A percentile compares a stretch with the other conserved stretches of the same genome.
Evolutionary conservation across 2,329 filamentous ascomycete genomes (phyloP).

Genomic region (Alternaria ethzedia): DNA sequence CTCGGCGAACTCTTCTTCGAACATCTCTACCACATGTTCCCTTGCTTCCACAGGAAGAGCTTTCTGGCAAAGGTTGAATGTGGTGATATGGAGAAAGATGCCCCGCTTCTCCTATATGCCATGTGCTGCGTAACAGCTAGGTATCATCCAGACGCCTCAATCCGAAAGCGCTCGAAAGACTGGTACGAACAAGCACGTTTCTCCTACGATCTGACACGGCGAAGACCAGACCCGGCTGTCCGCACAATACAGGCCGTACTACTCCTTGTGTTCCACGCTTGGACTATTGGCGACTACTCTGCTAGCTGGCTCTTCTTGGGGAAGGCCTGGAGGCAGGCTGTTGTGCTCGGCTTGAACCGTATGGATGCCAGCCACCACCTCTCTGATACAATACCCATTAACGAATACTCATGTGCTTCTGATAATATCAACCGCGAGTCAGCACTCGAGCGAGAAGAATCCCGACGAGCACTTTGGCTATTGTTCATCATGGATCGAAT

Average conservation of each 20-base stretch:
- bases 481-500: slow-evolving; percentile 39
- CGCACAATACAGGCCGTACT: slow-evolving; percentile 36
- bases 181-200: slow-evolving; percentile 43
- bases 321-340: slow-evolving; percentile 43
- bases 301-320: slow-evolving; percentile 38
- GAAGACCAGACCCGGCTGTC: slow-evolving; percentile 24
- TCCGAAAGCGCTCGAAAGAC: slow-evolving; percentile 23
- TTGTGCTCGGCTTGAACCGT: slow-evolving; percentile 35
- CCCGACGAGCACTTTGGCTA: slow-evolving; percentile 38
- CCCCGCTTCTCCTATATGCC: slow-evolving; percentile 32
- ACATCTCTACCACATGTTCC: slow-evolving; percentile 28
- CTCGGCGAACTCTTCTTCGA: slow-evolving; percentile 36
- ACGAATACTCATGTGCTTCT: not conserved
- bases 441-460: slow-evolving; percentile 35
- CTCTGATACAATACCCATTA: not conserved
- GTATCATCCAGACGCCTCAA: slow-evolving; percentile 27
- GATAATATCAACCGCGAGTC: slow-evolving; percentile 9
- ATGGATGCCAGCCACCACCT: slow-evolving; percentile 28
- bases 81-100: slow-evolving; percentile 22
- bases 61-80: slow-evolving; percentile 23
- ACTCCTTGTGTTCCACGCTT: slow-evolving; percentile 31
- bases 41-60: slow-evolving; percentile 36
- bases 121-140: slow-evolving; percentile 35
- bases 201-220: slow-evolving; percentile 31
- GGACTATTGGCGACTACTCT: slow-evolving; percentile 37